Base-by-base conservation (phyloP, 2,329 filamentous ascomycete genomes). In the Xylaria sp. region DNA sequence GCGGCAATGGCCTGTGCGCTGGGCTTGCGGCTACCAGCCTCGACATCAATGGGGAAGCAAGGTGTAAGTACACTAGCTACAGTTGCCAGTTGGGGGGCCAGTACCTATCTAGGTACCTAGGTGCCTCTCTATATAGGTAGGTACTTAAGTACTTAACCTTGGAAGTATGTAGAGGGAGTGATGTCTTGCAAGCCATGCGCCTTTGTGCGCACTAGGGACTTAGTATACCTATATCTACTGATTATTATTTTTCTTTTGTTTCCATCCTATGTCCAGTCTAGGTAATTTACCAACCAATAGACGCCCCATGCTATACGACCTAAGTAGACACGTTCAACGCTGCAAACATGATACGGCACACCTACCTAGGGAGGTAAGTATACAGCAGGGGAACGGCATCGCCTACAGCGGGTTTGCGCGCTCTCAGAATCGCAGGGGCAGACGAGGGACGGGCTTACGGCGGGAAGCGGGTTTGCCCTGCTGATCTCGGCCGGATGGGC, bases 1-100 rank as follows among this genome's bases (percentile, higher is more conserved):
- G 40, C 23, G 1, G 2, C 4, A 4, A 48, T 65, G 63, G 63
- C 46, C 63, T 19, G 56, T 65, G 63, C 63, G 43, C n/a, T 15
- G 9, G 11, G 25, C 44, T 54, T 57, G 62, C 52, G 57, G 60
- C 60, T 63, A 54, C 53, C 31, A 54, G 46, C 37, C 43, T 58
- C 46, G 43, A 63, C 57, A 60, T 63, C 52, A 40, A 58, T 44
- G 31, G 43, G 47, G 43, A 13, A 23, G 25, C 11, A 17, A 33
- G 37, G 37, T 17, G 4, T 40, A 13, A 5, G 37, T 13, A 17
- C 7, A 7, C 7, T 35, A 35, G 13, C 31, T 7, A 7, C 7
- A 7, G 17, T 11, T 7, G n/a, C 35, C 17, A 43, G 38, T 51
- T 17, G 21, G n/a, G n/a, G n/a, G n/a, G n/a, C n/a, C n/a, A n/a